A percentile compares a stretch with the other conserved stretches of the same genome.
These are phyloP conservation scores for Pythium sukuiense DNA, from an alignment of 352 stramenopile genomes.

Conservation along the genomic window DNA sequence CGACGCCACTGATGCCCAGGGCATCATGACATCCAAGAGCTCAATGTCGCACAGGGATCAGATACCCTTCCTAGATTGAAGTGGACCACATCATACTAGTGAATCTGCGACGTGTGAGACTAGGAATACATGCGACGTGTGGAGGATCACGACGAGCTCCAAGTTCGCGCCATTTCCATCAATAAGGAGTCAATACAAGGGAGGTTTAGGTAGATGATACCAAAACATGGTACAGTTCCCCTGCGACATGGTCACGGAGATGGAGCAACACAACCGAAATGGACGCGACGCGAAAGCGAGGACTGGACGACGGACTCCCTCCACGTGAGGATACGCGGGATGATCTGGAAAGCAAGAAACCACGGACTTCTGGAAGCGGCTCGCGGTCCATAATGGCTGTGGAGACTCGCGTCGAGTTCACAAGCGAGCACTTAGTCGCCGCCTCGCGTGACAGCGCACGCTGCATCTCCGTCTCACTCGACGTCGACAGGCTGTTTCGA, in stretches of 20 bases:
- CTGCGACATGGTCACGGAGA: background rate
- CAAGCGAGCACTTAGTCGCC: slow-evolving; percentile 16
- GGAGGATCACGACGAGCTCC: background rate
- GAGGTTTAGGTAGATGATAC: too few species aligned
- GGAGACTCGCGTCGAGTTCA: slow-evolving; percentile 24
- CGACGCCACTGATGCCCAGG: background rate
- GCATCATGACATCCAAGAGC: background rate
- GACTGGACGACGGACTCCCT: background rate
- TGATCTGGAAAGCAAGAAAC: background rate
- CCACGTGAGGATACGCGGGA: background rate
- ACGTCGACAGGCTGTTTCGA: slow-evolving; percentile 28
- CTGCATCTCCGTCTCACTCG: slow-evolving; percentile 25
- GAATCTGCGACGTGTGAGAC: background rate
- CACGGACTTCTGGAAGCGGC: background rate
- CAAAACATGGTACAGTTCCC: background rate
- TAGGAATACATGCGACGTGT: background rate
- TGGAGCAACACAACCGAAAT: background rate
- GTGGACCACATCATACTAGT: background rate
- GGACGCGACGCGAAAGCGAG: background rate
- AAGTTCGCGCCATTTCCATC: background rate
- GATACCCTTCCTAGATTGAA: background rate
- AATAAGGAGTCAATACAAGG: background rate
- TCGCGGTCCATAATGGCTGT: background rate
- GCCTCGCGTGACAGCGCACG: slow-evolving; percentile 20
- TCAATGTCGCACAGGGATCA: background rate